Percentiles rank a stretch among this genome's conserved stretches.
Conservation (phyloP, 1,139 yeast species). For the Candida sanyaensis region DNA sequence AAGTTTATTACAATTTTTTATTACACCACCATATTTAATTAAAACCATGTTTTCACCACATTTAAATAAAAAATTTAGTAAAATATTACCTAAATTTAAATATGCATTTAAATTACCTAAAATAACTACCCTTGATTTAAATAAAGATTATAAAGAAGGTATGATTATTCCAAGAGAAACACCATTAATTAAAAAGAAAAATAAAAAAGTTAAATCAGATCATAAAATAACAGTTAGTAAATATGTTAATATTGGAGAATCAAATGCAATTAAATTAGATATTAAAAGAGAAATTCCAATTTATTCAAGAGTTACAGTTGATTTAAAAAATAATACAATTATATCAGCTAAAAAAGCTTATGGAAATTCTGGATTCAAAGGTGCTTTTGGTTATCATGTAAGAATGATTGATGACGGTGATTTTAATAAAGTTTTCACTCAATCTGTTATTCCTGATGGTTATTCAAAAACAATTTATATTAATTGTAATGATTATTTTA, state of each 20-base stretch:
- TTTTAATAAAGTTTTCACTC: constrained; percentile 71
- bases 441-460: constrained; percentile 65
- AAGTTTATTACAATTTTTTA: constrained; percentile 72
- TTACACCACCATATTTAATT: constrained; percentile 83
- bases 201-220: constrained; percentile 43
- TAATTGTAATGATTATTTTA: constrained; percentile 64
- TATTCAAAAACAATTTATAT: constrained; percentile 68
- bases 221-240: constrained; percentile 53
- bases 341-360: constrained; percentile 78
- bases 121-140: constrained; percentile 54
- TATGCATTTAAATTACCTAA: constrained; percentile 74
- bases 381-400: constrained; percentile 75
- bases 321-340: constrained; percentile 57
- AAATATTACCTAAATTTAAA: constrained; percentile 45
- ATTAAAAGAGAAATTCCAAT: constrained; percentile 66
- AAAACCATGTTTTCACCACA: constrained; percentile 54
- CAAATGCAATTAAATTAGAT: constrained; percentile 55
- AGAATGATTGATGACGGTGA: constrained; percentile 52
- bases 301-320: constrained; percentile 81
- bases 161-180: constrained; percentile 61
- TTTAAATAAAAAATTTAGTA: constrained; percentile 22
- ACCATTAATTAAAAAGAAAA: constrained; percentile 40
- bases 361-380: constrained; percentile 57
- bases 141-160: constrained; percentile 59
- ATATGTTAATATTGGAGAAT: constrained; percentile 73